These are phyloP conservation scores for Calonectria pteridis DNA, from an alignment of 2,329 filamentous ascomycete species.

Conservation along the genomic window DNA sequence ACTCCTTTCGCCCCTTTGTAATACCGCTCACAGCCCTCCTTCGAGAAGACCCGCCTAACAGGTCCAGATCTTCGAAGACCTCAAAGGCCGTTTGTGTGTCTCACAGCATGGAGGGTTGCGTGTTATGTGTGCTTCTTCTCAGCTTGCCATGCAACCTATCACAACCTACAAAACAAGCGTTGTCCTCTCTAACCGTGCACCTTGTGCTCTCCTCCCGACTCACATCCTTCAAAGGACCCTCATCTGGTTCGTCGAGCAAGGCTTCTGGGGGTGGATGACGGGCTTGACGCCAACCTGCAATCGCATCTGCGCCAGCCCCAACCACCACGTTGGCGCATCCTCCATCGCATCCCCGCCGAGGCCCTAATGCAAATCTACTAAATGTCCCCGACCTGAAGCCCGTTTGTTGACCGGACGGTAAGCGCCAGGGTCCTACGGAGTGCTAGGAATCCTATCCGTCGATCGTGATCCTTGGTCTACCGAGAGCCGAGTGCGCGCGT, in stretches of 20 bases:
- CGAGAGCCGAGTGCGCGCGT: not conserved
- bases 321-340: slow-evolving; percentile 2
- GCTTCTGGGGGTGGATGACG: slow-evolving; percentile 16
- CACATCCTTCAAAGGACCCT: not conserved
- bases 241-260: not conserved
- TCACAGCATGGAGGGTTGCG: not conserved
- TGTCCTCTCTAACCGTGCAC: not conserved
- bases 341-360: not conserved
- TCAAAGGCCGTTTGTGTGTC: not conserved
- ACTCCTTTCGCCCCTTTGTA: not conserved
- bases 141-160: not conserved
- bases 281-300: slow-evolving; percentile 21
- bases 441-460: not conserved
- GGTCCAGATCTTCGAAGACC: not conserved
- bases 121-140: not conserved
- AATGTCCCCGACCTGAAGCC: slow-evolving; percentile 1
- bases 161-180: not conserved
- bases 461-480: not conserved
- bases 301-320: slow-evolving; percentile 7
- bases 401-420: slow-evolving; percentile 2
- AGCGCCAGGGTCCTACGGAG: not conserved
- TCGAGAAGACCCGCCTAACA: not conserved
- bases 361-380: not conserved
- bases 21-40: not conserved
- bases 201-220: not conserved